Evolutionary conservation across 2,329 filamentous ascomycete species (phyloP).

Genomic region (Rasamsonia emersonii): DNA sequence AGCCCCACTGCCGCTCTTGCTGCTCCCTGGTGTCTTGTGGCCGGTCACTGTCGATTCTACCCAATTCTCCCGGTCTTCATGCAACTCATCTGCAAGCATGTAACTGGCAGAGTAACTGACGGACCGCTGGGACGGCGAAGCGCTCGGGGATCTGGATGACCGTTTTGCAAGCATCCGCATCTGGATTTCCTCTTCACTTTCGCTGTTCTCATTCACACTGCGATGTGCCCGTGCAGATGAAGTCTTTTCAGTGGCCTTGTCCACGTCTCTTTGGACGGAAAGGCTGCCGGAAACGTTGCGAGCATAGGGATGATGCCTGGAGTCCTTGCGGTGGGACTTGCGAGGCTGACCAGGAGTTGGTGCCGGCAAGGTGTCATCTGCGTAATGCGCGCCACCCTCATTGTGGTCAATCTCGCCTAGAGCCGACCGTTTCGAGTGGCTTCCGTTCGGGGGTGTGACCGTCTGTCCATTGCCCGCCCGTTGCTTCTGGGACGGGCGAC

Average conservation of each 20-base stretch:
- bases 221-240: constrained; percentile 43
- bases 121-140: constrained; percentile 57
- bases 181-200: constrained; percentile 77
- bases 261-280: constrained; percentile 23
- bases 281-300: constrained; percentile 45
- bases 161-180: constrained; percentile 64
- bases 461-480: constrained; percentile 59
- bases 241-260: constrained; percentile 29
- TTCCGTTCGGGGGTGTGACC: constrained; percentile 77
- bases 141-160: constrained; percentile 54
- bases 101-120: constrained; percentile 66
- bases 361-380: constrained; percentile 82
- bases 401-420: constrained; percentile 93
- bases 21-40: constrained; percentile 47
- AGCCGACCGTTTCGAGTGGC: constrained; percentile 66
- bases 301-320: constrained; percentile 64
- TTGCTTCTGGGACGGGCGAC: constrained; percentile 48
- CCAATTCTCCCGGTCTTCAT: constrained; percentile 63
- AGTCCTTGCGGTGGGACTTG: constrained; percentile 72
- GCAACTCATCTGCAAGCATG: constrained; percentile 52
- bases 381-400: constrained; percentile 38
- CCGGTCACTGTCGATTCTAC: constrained; percentile 21
- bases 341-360: constrained; percentile 93
- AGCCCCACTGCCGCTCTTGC: constrained; percentile 45
- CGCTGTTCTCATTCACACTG: constrained; percentile 48